Percentiles rank a stretch among this genome's conserved stretches.
Evolutionary conservation across 2,329 filamentous ascomycete genomes (phyloP).

Genomic region (Penicillium brasilianum): DNA sequence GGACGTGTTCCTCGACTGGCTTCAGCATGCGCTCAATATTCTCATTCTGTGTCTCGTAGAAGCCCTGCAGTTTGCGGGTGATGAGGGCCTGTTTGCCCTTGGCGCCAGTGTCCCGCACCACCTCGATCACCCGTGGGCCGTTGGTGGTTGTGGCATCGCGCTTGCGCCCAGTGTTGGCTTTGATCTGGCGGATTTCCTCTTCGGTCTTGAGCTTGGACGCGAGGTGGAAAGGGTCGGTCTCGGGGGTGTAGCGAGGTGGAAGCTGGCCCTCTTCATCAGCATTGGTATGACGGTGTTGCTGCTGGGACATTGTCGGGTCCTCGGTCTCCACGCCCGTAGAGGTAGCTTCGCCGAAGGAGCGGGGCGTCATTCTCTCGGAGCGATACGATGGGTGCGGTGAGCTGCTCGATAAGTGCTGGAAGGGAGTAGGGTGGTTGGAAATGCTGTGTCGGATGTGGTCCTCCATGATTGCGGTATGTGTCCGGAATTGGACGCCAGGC

Average conservation of each 20-base stretch:
- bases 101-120: slow-evolving; percentile 19
- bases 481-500: slow-evolving; percentile 6
- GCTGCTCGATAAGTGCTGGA: slow-evolving; percentile 31
- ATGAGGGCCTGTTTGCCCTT: slow-evolving; percentile 50
- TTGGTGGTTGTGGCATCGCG: slow-evolving; percentile 47
- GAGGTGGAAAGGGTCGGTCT: slow-evolving; percentile 82
- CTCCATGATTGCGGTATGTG: slow-evolving; percentile 29
- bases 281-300: slow-evolving; percentile 30
- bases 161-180: slow-evolving; percentile 80
- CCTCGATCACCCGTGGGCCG: slow-evolving; percentile 18
- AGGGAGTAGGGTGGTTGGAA: slow-evolving; percentile 35
- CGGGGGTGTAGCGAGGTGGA: slow-evolving; percentile 62
- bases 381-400: slow-evolving; percentile 30
- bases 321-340: slow-evolving; percentile 50
- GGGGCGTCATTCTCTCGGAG: slow-evolving; percentile 28
- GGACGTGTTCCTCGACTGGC: slow-evolving; percentile 86
- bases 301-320: slow-evolving; percentile 22
- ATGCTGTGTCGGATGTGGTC: slow-evolving; percentile 38
- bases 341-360: slow-evolving; percentile 41
- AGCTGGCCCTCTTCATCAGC: slow-evolving; percentile 53
- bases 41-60: slow-evolving; percentile 91
- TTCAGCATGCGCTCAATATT: slow-evolving; percentile 92
- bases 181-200: slow-evolving; percentile 76
- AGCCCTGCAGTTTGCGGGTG: slow-evolving; percentile 65
- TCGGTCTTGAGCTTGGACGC: slow-evolving; percentile 76